Evolutionary conservation across 768 basidiomycete genomes (phyloP).

Genomic region (Boletus coccyginus): DNA sequence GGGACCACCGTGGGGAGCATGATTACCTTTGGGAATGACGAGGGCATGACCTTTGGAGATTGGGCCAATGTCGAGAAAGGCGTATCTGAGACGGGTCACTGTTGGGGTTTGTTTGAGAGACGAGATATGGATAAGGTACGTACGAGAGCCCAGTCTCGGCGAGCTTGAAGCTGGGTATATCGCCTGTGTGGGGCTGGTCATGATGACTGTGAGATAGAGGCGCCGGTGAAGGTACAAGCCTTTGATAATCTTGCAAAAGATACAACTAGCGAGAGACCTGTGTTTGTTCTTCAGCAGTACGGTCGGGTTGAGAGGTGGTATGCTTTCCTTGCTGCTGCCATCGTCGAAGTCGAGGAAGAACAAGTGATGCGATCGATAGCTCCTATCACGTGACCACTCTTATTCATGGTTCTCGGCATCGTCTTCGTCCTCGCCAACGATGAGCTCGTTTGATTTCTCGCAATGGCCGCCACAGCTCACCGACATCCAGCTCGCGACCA

Average conservation of each 20-base stretch:
- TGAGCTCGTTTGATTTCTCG: constrained; percentile 44
- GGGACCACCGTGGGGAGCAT: no score
- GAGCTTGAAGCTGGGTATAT: constrained; percentile 87
- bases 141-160: constrained; percentile 72
- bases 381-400: neutral
- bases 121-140: constrained; percentile 24
- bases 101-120: neutral
- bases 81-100: constrained; percentile 43
- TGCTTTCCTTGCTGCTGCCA: constrained; percentile 23
- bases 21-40: constrained; percentile 86
- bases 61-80: constrained; percentile 93
- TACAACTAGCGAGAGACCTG: constrained; percentile 62
- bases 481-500: constrained; percentile 51
- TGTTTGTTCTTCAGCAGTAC: neutral
- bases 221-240: constrained; percentile 39
- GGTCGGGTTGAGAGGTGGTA: rapidly evolving
- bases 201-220: neutral
- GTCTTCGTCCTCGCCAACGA: constrained; percentile 2
- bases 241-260: constrained; percentile 97
- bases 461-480: constrained; percentile 76
- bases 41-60: constrained; percentile 88
- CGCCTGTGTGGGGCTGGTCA: constrained; percentile 47
- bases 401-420: neutral
- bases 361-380: neutral
- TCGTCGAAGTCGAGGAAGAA: neutral